Evolutionary conservation across 306 rosid species (phyloP).

Genomic region (Quercus variabilis): DNA sequence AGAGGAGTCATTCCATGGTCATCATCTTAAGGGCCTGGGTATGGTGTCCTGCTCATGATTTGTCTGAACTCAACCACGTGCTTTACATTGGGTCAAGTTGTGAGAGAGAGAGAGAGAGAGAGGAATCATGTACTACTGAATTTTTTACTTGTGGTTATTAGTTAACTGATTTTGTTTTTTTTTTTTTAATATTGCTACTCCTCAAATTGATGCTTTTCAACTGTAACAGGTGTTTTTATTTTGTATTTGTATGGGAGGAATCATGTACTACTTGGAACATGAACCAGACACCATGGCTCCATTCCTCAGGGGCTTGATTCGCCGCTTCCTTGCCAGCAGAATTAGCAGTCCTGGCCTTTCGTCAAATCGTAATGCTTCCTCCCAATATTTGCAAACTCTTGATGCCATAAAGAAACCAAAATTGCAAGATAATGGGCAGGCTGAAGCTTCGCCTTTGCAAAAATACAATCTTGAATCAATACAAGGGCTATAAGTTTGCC

Average conservation of each 20-base stretch:
- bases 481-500: constrained; percentile 68
- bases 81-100: no score
- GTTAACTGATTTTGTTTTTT: not conserved
- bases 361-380: constrained; percentile 39
- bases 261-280: constrained; percentile 89
- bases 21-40: not conserved
- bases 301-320: constrained; percentile 80
- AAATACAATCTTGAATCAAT: constrained; percentile 89
- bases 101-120: not conserved
- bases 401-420: constrained; percentile 55
- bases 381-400: constrained; percentile 56
- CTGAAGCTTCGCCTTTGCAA: constrained; percentile 50
- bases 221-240: constrained; percentile 70
- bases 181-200: not conserved
- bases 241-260: constrained; percentile 89
- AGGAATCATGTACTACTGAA: no score
- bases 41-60: no score
- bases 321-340: constrained; percentile 95
- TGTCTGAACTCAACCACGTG: no score
- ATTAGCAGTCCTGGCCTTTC: constrained; percentile 72
- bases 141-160: not conserved
- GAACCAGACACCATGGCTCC: constrained; percentile 99
- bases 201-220: not conserved
- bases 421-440: constrained; percentile 34
- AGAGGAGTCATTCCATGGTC: no score